Base-by-base conservation (phyloP, 192 early-diverging fungal genomes). In the Coemansia sp. region DNA sequence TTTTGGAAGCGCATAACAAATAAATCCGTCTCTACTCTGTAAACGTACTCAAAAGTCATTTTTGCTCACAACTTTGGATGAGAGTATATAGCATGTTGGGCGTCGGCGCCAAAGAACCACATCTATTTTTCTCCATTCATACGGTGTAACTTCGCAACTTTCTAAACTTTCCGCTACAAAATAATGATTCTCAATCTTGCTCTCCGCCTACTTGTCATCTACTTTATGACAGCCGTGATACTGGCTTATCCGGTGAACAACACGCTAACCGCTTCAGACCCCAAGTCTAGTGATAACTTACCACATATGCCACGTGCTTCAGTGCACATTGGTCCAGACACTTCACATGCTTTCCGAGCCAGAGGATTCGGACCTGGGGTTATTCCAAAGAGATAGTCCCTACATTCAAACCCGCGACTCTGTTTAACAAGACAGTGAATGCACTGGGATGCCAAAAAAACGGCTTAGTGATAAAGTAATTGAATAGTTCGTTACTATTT, bases 1-100 rank as follows among this genome's bases (percentile, higher is more conserved):
- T 58, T 28, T 40, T 21, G 56, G 17, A 37, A 17, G 56, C 9
- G 36, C 8, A 8, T 17, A 58, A 37, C 56, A 58, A 58, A 58
- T 34, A 38, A 20, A 4, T 31, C 9, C 36, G 11, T 28, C 36
- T 23, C 38, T 58, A 42, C 40, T 42, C 11, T 11, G 40, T n/a
- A n/a, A 12, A 42, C 15, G 40, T 11, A 42, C 12, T n/a, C 15
- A n/a, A 42, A 42, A 42, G 40, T 15, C 11, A n/a, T 42, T 42
- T 11, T 9, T n/a, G 31, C 40, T 42, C 15, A n/a, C 12, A 42
- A 42, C 40, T 42, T 17, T 5, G 0, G 6, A 2, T 19, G 17
- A n/a, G 8, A 11, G 42, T 48, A 48, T 48, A 48, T 48, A 48
- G 4, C 15, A 15, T 48, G 46, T 17, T 7, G 15, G n/a, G 1